phyloP scores from a whole-genome alignment of 345 rosid species.

The Eucalyptus pumila region DNA sequence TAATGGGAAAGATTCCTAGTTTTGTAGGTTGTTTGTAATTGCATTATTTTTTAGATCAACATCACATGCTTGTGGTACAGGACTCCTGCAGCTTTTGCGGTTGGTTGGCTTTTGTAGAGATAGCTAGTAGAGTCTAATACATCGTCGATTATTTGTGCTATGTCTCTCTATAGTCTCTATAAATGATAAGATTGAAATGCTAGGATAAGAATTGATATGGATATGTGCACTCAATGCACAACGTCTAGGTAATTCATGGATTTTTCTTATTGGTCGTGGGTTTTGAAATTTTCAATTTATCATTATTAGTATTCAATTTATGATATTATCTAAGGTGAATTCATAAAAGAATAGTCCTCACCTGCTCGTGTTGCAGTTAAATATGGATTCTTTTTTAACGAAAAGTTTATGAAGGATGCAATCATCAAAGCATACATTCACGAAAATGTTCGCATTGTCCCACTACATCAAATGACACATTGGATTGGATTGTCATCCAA shows the following conservation, averaged over 20 bases:
- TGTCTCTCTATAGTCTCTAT: not conserved
- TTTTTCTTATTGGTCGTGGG: not conserved
- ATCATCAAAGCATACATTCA: not conserved
- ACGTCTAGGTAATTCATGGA: not conserved
- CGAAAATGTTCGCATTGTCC: not conserved
- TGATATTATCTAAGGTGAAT: not conserved
- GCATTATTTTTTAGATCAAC: not conserved
- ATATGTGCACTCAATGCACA: accelerated
- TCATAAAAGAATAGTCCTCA: not conserved
- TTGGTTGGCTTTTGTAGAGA: not conserved
- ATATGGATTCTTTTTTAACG: not conserved
- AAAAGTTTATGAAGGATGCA: not conserved
- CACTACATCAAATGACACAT: not conserved
- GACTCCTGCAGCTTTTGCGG: not conserved
- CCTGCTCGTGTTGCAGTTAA: not conserved
- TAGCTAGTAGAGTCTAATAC: not conserved
- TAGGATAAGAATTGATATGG: not conserved
- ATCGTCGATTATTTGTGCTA: not conserved
- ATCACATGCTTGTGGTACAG: not conserved
- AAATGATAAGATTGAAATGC: not conserved
- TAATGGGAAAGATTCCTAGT: not conserved
- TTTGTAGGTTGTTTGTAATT: not conserved
- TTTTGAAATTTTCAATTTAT: not conserved
- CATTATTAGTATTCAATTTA: not conserved
- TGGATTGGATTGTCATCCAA: not conserved